These are phyloP conservation scores for Citrus inodora DNA, from an alignment of 345 rosid genomes.

Conservation along the genomic window DNA sequence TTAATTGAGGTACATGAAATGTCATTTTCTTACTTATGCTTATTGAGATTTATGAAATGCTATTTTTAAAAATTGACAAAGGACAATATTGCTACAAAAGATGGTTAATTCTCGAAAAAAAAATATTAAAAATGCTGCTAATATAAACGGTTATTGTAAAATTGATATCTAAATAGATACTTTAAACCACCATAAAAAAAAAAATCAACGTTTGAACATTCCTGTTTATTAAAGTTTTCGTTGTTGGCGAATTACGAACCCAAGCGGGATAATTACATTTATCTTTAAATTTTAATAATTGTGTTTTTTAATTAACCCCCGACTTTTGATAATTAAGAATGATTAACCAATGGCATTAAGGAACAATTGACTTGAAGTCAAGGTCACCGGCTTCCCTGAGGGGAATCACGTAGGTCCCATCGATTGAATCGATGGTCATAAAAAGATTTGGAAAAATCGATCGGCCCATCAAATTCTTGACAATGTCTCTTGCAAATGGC, in stretches of 20 bases:
- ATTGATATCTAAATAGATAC: no score
- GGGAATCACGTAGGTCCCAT: conserved; percentile 28
- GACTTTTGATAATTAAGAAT: conserved; percentile 14
- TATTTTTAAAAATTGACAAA: no score
- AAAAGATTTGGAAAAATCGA: conserved; percentile 12
- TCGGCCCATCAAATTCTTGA: conserved; percentile 16
- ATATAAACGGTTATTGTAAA: no score
- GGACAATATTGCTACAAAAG: no score
- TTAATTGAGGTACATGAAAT: no score
- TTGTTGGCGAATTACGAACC: background rate
- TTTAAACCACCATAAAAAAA: no score
- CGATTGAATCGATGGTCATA: conserved; percentile 11
- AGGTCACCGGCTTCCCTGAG: conserved; percentile 3
- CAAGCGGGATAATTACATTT: background rate
- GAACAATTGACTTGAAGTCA: background rate
- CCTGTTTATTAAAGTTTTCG: background rate
- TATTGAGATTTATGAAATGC: no score
- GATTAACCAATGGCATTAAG: conserved; percentile 11
- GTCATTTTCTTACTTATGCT: no score
- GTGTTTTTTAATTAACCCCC: background rate
- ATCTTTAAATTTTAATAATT: background rate
- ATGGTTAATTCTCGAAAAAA: no score
- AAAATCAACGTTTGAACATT: no score
- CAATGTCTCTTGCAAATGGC: conserved; percentile 11
- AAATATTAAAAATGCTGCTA: no score